Conservation (phyloP, 129 eudicot species). For the Rutidosis leptorrhynchoides region DNA sequence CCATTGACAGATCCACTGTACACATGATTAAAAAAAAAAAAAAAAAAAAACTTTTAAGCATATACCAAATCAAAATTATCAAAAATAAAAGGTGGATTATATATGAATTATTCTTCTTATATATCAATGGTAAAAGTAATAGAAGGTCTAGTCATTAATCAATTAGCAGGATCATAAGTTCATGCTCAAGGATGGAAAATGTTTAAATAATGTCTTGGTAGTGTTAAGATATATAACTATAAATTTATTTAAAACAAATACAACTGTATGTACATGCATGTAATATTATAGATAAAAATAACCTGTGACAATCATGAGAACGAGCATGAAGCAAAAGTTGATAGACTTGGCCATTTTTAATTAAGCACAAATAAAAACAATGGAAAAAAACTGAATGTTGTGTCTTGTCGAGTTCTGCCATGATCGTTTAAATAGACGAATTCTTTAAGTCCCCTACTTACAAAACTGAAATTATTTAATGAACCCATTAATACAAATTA, state of each 20-base stretch:
- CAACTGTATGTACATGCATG: too few relatives aligned
- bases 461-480: neutral
- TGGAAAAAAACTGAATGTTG: neutral
- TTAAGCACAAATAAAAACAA: neutral
- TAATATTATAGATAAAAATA: too few relatives aligned
- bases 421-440: slow-evolving; percentile 1
- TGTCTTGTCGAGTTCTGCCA: neutral
- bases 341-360: neutral
- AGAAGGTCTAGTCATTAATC: too few relatives aligned
- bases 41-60: neutral
- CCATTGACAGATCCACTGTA: neutral
- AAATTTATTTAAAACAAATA: too few relatives aligned
- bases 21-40: neutral
- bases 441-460: neutral
- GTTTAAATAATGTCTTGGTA: too few relatives aligned
- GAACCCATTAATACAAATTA: neutral
- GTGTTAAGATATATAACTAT: too few relatives aligned
- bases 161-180: too few relatives aligned
- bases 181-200: too few relatives aligned
- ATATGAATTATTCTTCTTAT: neutral
- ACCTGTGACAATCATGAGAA: slow-evolving; percentile 11
- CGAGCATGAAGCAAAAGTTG: neutral
- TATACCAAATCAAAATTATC: neutral
- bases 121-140: too few relatives aligned
- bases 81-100: neutral